A percentile compares a stretch with the other conserved stretches of the same genome.
phyloP scores from a whole-genome alignment of 225 moss, liverwort and hornwort genomes.

The Sphagnum tenellum region DNA sequence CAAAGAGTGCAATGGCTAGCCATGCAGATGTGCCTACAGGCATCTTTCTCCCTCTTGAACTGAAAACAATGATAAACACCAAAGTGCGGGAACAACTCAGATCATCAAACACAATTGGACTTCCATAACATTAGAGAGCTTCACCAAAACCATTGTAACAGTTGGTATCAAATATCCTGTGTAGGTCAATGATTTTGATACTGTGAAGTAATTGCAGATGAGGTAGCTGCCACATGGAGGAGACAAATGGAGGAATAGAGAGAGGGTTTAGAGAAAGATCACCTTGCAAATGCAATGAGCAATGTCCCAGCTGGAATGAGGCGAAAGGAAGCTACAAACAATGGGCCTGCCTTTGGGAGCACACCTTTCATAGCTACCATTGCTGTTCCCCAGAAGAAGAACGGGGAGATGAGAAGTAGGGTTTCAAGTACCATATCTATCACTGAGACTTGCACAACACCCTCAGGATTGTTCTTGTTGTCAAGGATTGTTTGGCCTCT shows the following conservation, averaged over 20 bases:
- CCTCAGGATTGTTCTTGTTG: conserved; percentile 7
- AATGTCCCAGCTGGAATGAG: conserved; percentile 85
- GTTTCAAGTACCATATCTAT: conserved; percentile 51
- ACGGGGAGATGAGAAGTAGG: conserved; percentile 71
- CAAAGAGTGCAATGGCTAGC: conserved; percentile 81
- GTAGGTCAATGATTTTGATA: too few species aligned
- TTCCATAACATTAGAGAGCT: too few species aligned
- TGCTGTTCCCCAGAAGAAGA: conserved; percentile 98
- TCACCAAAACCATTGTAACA: too few species aligned
- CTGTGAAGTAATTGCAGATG: background rate
- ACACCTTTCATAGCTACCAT: conserved; percentile 99
- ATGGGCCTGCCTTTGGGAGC: conserved; percentile 89
- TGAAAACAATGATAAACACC: background rate
- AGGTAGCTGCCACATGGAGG: background rate
- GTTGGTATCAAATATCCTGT: too few species aligned
- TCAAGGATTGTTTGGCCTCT: too few species aligned
- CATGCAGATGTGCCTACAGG: conserved; percentile 71
- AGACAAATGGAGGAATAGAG: background rate
- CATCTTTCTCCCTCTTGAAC: conserved; percentile 63
- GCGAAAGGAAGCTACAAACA: conserved; percentile 86
- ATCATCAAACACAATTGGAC: too few species aligned
- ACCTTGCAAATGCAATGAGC: conserved; percentile 68
- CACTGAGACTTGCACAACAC: conserved; percentile 12
- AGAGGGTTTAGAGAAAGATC: too few species aligned
- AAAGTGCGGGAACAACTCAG: too few species aligned